phyloP scores from a whole-genome alignment of 2,329 filamentous ascomycete genomes.

The Curvularia verruculosa region DNA sequence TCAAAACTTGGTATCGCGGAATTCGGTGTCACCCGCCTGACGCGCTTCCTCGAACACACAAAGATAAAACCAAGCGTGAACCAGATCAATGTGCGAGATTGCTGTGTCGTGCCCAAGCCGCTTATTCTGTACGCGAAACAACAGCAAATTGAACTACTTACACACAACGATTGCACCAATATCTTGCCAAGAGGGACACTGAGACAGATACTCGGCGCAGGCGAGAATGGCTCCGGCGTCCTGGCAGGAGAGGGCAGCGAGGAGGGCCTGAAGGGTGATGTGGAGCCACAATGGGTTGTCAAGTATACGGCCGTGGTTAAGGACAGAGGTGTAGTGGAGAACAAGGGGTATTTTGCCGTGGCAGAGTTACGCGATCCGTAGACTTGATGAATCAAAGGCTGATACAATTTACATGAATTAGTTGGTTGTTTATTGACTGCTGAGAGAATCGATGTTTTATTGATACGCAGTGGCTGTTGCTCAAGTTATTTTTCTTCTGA shows the following conservation, averaged over 20 bases:
- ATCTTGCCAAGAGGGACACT: constrained; percentile 86
- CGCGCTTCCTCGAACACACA: constrained; percentile 75
- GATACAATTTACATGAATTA: not conserved
- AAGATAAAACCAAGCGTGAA: constrained; percentile 79
- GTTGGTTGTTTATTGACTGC: not conserved
- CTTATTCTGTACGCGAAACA: constrained; percentile 83
- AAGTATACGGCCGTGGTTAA: constrained; percentile 97
- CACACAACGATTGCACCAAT: constrained; percentile 92
- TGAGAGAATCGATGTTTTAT: not conserved
- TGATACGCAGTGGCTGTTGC: not conserved
- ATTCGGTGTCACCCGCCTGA: constrained; percentile 83
- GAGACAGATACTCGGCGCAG: constrained; percentile 78
- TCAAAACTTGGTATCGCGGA: constrained; percentile 83
- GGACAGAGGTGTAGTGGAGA: constrained; percentile 94
- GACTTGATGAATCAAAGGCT: not conserved
- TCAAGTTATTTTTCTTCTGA: not conserved
- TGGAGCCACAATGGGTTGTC: constrained; percentile 90
- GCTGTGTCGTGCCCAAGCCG: constrained; percentile 91
- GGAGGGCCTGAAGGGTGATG: constrained; percentile 72
- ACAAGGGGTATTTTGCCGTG: constrained; percentile 94
- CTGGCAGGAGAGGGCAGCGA: constrained; percentile 65
- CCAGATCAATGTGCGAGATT: constrained; percentile 95
- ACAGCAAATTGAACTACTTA: constrained; percentile 82
- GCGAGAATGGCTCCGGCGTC: constrained; percentile 74
- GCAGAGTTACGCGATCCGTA: constrained; percentile 64